phyloP scores from a whole-genome alignment of 164 flowering plant species.

The Tetracentron sinense region DNA sequence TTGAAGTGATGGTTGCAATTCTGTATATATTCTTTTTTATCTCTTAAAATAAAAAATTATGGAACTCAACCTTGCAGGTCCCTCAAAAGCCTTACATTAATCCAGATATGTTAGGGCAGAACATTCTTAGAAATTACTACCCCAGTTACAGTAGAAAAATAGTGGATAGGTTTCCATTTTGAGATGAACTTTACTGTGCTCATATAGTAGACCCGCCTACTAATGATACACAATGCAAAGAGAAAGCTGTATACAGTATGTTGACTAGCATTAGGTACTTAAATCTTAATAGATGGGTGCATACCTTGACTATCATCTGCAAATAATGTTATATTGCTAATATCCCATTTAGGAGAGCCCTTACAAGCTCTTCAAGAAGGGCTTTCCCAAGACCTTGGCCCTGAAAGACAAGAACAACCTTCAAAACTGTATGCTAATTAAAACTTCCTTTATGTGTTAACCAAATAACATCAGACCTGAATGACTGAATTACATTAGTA shows the following conservation, averaged over 20 bases:
- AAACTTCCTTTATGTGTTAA: neutral
- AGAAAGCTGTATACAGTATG: neutral
- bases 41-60: too few relatives aligned
- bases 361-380: conserved; percentile 77
- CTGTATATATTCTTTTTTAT: too few relatives aligned
- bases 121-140: too few relatives aligned
- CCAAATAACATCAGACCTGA: neutral
- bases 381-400: conserved; percentile 98
- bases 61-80: too few relatives aligned
- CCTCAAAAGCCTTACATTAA: too few relatives aligned
- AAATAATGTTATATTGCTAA: conserved; percentile 86
- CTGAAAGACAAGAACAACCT: conserved; percentile 32
- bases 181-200: neutral
- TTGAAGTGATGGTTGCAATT: too few relatives aligned
- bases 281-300: too few relatives aligned
- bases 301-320: conserved; percentile 96
- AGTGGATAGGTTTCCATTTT: neutral
- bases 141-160: too few relatives aligned
- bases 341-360: conserved; percentile 78
- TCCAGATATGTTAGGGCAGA: too few relatives aligned
- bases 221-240: neutral
- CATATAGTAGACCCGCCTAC: neutral
- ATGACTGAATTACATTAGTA: neutral
- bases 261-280: neutral
- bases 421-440: neutral